Base-by-base conservation (phyloP, 805 yeast genomes). In the Candida stauntonica region DNA sequence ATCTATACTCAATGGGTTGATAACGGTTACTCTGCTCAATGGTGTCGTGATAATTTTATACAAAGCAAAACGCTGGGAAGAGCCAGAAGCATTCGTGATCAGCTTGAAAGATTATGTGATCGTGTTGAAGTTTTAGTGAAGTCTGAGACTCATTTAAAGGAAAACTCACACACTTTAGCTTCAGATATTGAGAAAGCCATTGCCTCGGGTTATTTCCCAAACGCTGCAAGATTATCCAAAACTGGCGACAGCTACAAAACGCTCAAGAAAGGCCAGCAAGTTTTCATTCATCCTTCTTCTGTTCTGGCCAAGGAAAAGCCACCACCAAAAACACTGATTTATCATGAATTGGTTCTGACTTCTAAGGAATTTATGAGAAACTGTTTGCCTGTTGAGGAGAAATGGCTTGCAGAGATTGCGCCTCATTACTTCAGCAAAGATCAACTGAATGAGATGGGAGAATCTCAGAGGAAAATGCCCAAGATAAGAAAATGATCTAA, bases 161-260 rank as follows among this genome's bases (percentile, higher is more conserved):
- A 55, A 8, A 62, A 55, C 18, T 35, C 27, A 1, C 66, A 71
- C 45, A 75, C 74, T 26, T 81, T 83, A 60, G 80, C 79, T 58
- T 75, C 72, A 44, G 83, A 86, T 50, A 80, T 93, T 46, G 73
- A 94, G 46, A 86, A 83, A 59, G 93, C 98, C 0, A 66, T 93
- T 38, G 76, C 86, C 3, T 75, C 88, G 4, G 99, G 99, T 1
- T 88, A 86, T 60, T 93, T 93, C 70, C 88, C 94, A 93, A 97
- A 93, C 66, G 95, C 86, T 33, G 98, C 97, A 17, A 88, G 75
- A 29, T 61, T 86, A 17, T 69, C 91, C 66, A 86, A 84, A 67
- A 77, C 81, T n/a, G 80, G 86, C 27, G 85, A 80, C 38, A 69
- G 77, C 27, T 86, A 82, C 55, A 64, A 72, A 33, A 72, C 84